Percentiles rank a stretch among this genome's conserved stretches.
Evolutionary conservation across 2,329 filamentous ascomycete genomes (phyloP).

Genomic region (Ramularia endophylla): DNA sequence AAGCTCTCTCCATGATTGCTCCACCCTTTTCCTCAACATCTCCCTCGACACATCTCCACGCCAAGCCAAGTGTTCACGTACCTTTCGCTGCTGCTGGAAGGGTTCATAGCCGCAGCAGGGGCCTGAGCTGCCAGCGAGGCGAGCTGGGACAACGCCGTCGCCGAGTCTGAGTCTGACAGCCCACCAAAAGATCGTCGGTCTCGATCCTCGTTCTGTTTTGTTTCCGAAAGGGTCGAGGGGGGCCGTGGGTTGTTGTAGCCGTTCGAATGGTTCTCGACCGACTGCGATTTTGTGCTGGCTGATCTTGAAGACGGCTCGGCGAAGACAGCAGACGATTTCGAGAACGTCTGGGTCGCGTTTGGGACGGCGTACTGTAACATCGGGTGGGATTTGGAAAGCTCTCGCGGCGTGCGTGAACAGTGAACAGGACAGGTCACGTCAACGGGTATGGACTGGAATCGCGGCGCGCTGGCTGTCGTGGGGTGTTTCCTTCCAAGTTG

Average conservation of each 20-base stretch:
- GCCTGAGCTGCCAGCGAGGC: slow-evolving; percentile 23
- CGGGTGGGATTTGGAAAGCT: slow-evolving; percentile 37
- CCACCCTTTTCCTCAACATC: too few relatives aligned
- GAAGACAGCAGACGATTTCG: slow-evolving; percentile 15
- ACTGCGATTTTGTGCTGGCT: slow-evolving; percentile 1
- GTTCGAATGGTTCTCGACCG: slow-evolving; percentile 21
- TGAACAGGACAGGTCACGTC: not conserved
- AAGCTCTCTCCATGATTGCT: too few relatives aligned
- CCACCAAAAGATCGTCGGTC: slow-evolving; percentile 11
- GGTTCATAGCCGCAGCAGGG: slow-evolving; percentile 12
- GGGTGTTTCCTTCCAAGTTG: too few relatives aligned
- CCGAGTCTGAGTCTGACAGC: slow-evolving; percentile 31
- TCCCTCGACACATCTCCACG: too few relatives aligned
- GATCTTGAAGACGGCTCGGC: slow-evolving; percentile 14
- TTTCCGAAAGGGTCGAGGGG: slow-evolving; percentile 47
- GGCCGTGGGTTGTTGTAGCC: slow-evolving; percentile 48
- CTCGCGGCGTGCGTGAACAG: slow-evolving; percentile 2
- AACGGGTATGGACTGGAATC: too few relatives aligned
- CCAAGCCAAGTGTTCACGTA: too few relatives aligned
- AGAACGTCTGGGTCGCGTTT: slow-evolving; percentile 19
- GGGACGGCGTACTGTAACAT: slow-evolving; percentile 42
- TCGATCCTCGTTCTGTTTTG: slow-evolving; percentile 33
- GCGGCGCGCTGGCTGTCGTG: too few relatives aligned
- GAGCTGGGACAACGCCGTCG: slow-evolving; percentile 17
- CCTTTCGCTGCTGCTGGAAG: slow-evolving; percentile 10